phyloP scores from a whole-genome alignment of 305 asterid species.

The Stenogyne calaminthoides region DNA sequence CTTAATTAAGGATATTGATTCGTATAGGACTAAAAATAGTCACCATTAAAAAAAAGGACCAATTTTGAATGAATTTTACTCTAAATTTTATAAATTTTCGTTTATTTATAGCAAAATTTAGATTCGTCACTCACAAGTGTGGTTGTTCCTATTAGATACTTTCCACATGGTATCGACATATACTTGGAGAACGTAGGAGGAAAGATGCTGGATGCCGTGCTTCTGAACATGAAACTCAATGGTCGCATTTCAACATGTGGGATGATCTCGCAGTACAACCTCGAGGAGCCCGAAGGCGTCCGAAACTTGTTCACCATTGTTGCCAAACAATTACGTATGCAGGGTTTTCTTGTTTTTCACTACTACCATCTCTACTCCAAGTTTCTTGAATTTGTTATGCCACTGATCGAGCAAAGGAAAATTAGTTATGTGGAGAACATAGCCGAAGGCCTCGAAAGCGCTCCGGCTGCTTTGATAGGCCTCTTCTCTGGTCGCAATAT shows the following conservation, averaged over 20 bases:
- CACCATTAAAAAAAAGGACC: too few species aligned
- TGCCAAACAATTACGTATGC: slow-evolving; percentile 33
- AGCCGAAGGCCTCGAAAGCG: slow-evolving; percentile 40
- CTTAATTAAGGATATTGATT: too few species aligned
- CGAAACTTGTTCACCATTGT: slow-evolving; percentile 30
- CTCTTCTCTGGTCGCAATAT: slow-evolving; percentile 46
- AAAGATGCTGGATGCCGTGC: slow-evolving; percentile 42
- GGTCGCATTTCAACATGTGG: slow-evolving; percentile 43
- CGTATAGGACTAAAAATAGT: too few species aligned
- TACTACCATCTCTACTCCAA: slow-evolving; percentile 30
- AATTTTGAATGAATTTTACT: too few species aligned
- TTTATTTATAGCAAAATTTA: too few species aligned
- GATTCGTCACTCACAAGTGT: background rate
- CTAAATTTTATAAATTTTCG: too few species aligned
- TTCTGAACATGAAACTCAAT: slow-evolving; percentile 34
- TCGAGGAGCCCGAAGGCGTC: slow-evolving; percentile 35
- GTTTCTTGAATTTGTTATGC: slow-evolving; percentile 33
- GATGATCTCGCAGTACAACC: slow-evolving; percentile 45
- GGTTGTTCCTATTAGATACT: slow-evolving; percentile 24
- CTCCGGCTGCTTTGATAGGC: slow-evolving; percentile 40
- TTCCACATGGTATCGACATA: slow-evolving; percentile 43
- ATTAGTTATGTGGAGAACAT: slow-evolving; percentile 34
- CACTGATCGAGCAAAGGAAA: slow-evolving; percentile 29
- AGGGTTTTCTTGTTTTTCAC: slow-evolving; percentile 35
- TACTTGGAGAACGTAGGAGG: slow-evolving; percentile 48